A percentile compares a stretch with the other conserved stretches of the same genome.
Conservation (phyloP, 2,329 filamentous ascomycete genomes). For the Phaeosphaeriaceae sp. region DNA sequence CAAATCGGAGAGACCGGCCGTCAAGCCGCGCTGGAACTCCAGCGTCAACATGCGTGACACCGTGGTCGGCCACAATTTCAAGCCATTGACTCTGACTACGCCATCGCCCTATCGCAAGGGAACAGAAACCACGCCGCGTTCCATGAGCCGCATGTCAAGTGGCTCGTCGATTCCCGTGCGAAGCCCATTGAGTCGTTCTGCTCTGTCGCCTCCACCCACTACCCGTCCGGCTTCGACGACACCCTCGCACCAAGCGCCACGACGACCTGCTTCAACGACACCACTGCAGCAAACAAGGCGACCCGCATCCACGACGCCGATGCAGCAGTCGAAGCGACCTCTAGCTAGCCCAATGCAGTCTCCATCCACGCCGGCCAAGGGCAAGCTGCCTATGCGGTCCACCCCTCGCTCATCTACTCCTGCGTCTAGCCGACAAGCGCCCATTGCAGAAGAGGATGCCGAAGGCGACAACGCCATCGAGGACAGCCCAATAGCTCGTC, state of each 20-base stretch:
- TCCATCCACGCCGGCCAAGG: conserved; percentile 39
- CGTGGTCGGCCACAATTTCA: conserved; percentile 48
- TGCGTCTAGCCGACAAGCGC: conserved; percentile 31
- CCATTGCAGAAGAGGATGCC: conserved; percentile 27
- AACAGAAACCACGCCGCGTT: conserved; percentile 16
- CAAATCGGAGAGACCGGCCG: conserved; percentile 30
- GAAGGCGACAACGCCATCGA: conserved; percentile 25
- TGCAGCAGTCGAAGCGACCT: conserved; percentile 34
- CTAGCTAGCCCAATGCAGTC: conserved; percentile 39
- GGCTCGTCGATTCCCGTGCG: conserved; percentile 45
- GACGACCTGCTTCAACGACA: conserved; percentile 38
- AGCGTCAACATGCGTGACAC: conserved; percentile 49
- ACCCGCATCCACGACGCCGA: conserved; percentile 41
- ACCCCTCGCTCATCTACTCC: conserved; percentile 34
- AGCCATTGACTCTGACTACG: conserved; percentile 43
- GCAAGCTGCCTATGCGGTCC: conserved; percentile 24
- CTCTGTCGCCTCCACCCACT: conserved; percentile 24
- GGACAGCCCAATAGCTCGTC: conserved; percentile 38
- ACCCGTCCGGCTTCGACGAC: conserved; percentile 40
- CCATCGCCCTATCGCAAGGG: conserved; percentile 42
- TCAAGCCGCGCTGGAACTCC: conserved; percentile 50
- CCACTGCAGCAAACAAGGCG: conserved; percentile 31
- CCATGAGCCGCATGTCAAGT: conserved; percentile 37
- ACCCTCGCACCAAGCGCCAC: conserved; percentile 30
- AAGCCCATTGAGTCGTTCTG: conserved; percentile 41